phyloP scores from a whole-genome alignment of 2,329 filamentous ascomycete species.

The Epichloe amarillans region DNA sequence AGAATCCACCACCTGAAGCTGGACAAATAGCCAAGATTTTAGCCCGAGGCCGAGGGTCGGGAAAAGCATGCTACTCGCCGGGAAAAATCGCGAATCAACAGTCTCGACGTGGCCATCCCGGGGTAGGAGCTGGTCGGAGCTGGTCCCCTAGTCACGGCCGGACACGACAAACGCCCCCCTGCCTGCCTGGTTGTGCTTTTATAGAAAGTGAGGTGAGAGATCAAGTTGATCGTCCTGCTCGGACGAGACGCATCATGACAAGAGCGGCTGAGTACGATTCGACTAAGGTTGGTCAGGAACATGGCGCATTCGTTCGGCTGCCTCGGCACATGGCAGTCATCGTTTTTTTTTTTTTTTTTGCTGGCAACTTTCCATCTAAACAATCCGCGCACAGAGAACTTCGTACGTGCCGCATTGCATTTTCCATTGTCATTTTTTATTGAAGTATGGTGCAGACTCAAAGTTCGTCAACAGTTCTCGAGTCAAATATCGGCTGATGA shows the following conservation, averaged over 20 bases:
- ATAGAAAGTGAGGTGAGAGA: background rate
- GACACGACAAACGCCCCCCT: background rate
- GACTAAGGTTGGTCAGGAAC: background rate
- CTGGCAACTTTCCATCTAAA: background rate
- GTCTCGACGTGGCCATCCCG: background rate
- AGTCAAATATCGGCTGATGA: too few relatives aligned
- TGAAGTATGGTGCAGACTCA: background rate
- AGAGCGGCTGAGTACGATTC: background rate
- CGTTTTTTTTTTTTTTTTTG: background rate
- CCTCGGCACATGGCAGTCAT: background rate
- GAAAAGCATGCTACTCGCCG: background rate
- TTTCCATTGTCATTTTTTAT: too few relatives aligned
- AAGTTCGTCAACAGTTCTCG: background rate
- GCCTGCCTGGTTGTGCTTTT: too few relatives aligned
- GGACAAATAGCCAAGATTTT: background rate
- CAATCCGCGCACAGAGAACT: background rate
- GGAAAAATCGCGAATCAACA: background rate
- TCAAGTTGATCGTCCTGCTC: background rate
- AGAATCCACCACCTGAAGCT: conserved; percentile 1
- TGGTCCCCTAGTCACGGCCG: background rate
- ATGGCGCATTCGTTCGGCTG: background rate
- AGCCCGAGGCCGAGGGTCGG: background rate
- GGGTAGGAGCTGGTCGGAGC: background rate
- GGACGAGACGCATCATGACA: background rate
- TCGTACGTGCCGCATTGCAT: too few relatives aligned